Conservation (phyloP, 2,329 filamentous ascomycete species). For the Corinectria fuckeliana region DNA sequence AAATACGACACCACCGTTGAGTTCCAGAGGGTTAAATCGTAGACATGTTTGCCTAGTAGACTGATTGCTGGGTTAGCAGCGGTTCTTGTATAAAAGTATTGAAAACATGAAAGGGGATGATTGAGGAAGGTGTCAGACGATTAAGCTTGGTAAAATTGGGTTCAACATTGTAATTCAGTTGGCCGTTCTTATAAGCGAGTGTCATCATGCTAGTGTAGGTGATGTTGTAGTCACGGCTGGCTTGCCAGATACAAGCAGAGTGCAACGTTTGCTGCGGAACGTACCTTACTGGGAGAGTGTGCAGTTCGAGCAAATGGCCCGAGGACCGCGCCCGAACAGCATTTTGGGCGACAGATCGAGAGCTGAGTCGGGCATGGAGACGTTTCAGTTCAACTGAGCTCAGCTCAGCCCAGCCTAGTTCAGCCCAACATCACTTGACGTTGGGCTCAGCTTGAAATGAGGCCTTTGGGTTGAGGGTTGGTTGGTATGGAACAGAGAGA, state of each 20-base stretch:
- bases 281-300: constrained; percentile 29
- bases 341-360: constrained; percentile 4
- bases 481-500: constrained; percentile 15
- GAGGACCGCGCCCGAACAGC: background rate
- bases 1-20: constrained; percentile 21
- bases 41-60: constrained; percentile 8
- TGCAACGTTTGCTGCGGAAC: constrained; percentile 19
- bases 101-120: constrained; percentile 15
- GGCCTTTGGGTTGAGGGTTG: background rate
- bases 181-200: constrained; percentile 68
- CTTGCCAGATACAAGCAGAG: constrained; percentile 23
- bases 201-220: constrained; percentile 57
- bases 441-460: constrained; percentile 11
- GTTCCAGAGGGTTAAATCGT: constrained; percentile 17
- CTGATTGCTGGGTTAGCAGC: constrained; percentile 35
- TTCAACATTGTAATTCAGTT: constrained; percentile 68
- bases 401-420: background rate
- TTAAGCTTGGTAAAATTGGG: constrained; percentile 67
- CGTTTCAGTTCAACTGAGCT: background rate
- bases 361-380: background rate
- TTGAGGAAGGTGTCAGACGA: constrained; percentile 58
- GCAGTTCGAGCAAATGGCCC: background rate
- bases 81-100: constrained; percentile 9
- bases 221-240: constrained; percentile 7
- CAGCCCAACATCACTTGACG: constrained; percentile 8